Conservation (phyloP, 805 yeast species). For the Ogataea naganishii region DNA sequence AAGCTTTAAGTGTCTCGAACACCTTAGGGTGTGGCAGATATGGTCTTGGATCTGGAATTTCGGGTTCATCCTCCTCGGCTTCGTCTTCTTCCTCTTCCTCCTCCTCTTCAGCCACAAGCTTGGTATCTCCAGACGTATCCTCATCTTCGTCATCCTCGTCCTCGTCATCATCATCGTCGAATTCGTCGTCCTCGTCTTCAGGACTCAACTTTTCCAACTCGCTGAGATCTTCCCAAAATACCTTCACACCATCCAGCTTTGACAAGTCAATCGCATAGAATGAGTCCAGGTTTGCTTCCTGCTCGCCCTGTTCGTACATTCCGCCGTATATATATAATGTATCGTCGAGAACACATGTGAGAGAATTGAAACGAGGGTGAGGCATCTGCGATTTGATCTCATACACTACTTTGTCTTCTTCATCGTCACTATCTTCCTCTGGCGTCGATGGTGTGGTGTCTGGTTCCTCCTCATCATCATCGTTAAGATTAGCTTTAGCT, state of each 20-base stretch:
- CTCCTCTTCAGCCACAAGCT: slow-evolving; percentile 39
- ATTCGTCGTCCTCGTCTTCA: slow-evolving; percentile 58
- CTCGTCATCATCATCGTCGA: slow-evolving; percentile 61
- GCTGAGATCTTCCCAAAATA: slow-evolving; percentile 82
- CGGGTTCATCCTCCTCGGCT: slow-evolving; percentile 51
- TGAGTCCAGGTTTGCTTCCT: slow-evolving; percentile 76
- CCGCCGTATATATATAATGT: slow-evolving; percentile 83
- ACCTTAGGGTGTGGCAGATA: slow-evolving; percentile 98
- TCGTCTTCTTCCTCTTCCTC: slow-evolving; percentile 66
- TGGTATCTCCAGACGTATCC: slow-evolving; percentile 29
- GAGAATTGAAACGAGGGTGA: slow-evolving; percentile 81
- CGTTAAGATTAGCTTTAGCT: slow-evolving; percentile 63
- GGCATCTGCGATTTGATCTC: slow-evolving; percentile 60
- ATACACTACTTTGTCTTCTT: slow-evolving; percentile 30
- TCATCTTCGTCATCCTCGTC: slow-evolving; percentile 61
- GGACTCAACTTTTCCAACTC: slow-evolving; percentile 43
- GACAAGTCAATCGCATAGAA: slow-evolving; percentile 81
- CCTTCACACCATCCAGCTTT: slow-evolving; percentile 78
- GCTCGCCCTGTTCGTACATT: slow-evolving; percentile 81
- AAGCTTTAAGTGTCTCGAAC: slow-evolving; percentile 75
- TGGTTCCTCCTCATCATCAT: slow-evolving; percentile 36
- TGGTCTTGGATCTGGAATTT: slow-evolving; percentile 85
- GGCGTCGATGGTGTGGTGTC: slow-evolving; percentile 17
- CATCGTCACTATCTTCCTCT: slow-evolving; percentile 28
- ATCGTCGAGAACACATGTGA: slow-evolving; percentile 81